A percentile compares a stretch with the other conserved stretches of the same genome.
phyloP scores from a whole-genome alignment of 2,329 filamentous ascomycete genomes.

The Penicillium sp. region DNA sequence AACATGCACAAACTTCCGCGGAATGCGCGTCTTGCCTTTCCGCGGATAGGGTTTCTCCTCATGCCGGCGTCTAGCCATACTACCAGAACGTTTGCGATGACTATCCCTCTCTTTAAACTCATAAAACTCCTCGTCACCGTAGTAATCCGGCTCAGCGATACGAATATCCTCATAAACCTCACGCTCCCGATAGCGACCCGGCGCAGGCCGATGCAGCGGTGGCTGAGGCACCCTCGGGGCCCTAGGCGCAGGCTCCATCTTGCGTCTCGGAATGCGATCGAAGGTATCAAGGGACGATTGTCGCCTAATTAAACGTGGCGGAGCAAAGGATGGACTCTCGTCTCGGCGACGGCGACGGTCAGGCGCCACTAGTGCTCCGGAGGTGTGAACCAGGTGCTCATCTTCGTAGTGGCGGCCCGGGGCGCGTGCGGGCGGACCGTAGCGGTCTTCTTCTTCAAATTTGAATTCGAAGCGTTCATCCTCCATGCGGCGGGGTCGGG shows the following conservation, averaged over 20 bases:
- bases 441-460: constrained; percentile 1
- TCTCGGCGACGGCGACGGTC: constrained; percentile 57
- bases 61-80: constrained; percentile 32
- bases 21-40: constrained; percentile 88
- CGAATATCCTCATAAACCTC: constrained; percentile 67
- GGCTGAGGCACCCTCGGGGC: constrained; percentile 71
- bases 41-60: constrained; percentile 63
- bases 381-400: constrained; percentile 42
- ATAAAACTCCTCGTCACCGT: constrained; percentile 72
- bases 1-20: constrained; percentile 75
- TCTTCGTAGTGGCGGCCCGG: constrained; percentile 43
- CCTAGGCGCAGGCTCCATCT: constrained; percentile 51
- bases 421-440: constrained; percentile 44
- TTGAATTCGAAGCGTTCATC: constrained; percentile 12
- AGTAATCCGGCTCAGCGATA: constrained; percentile 66
- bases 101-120: constrained; percentile 56
- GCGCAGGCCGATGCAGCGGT: constrained; percentile 48
- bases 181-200: constrained; percentile 60
- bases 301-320: constrained; percentile 67
- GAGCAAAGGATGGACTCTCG: constrained; percentile 52
- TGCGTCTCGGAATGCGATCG: constrained; percentile 69
- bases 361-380: constrained; percentile 58
- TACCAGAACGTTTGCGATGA: constrained; percentile 43
- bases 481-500: constrained; percentile 33
- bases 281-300: constrained; percentile 91